Evolutionary conservation across 148 eudicot genomes (phyloP).

Genomic region (Chenopodium quinoa): DNA sequence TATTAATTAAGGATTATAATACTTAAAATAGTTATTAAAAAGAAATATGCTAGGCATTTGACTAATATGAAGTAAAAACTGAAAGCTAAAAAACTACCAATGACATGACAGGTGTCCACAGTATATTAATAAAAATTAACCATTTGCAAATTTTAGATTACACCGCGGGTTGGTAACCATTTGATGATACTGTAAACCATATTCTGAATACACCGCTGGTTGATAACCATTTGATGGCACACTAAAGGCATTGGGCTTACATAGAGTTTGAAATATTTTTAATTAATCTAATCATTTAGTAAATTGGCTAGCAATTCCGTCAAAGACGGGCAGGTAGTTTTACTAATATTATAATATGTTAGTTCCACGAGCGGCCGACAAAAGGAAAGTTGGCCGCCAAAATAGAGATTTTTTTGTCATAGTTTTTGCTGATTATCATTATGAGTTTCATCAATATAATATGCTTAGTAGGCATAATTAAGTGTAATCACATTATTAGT

Average conservation of each 20-base stretch:
- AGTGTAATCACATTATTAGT: conserved; percentile 11
- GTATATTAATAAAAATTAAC: no score
- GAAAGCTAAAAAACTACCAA: background rate
- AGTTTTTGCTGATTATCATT: conserved; percentile 10
- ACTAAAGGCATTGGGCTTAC: conserved; percentile 6
- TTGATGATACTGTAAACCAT: background rate
- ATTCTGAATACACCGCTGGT: background rate
- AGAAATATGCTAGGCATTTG: background rate
- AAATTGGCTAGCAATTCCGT: conserved; percentile 18
- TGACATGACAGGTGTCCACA: background rate
- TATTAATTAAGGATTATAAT: background rate
- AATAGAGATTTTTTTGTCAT: conserved; percentile 16
- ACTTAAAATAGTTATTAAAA: background rate
- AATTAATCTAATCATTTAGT: conserved; percentile 6
- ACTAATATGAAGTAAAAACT: background rate
- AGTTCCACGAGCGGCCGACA: conserved; percentile 30
- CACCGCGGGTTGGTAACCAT: background rate
- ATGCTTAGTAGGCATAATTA: conserved; percentile 5
- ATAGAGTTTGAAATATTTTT: background rate
- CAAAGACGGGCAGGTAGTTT: conserved; percentile 15
- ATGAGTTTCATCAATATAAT: conserved; percentile 19
- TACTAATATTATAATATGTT: conserved; percentile 1
- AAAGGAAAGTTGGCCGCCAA: conserved; percentile 26
- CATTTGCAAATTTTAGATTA: background rate
- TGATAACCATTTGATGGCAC: conserved; percentile 7